phyloP scores from a whole-genome alignment of 2,329 filamentous ascomycete species.

The Aspergillus piperis region DNA sequence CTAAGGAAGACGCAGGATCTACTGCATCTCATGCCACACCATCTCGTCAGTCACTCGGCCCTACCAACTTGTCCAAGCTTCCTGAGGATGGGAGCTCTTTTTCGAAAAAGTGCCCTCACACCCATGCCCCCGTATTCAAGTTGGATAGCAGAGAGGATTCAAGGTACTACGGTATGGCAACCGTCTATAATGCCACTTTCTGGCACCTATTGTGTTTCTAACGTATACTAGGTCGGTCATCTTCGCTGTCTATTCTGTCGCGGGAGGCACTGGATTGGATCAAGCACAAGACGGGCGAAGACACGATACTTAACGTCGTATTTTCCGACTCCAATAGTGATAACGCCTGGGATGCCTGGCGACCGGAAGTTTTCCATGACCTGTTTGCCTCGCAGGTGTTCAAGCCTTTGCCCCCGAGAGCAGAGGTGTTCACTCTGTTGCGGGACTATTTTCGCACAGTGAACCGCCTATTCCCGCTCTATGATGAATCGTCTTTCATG shows the following conservation, averaged over 20 bases:
- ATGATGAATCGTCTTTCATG: slow-evolving; percentile 96
- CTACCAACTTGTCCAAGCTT: slow-evolving; percentile 19
- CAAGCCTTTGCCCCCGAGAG: slow-evolving; percentile 74
- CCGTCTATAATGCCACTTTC: not conserved
- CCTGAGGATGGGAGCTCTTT: slow-evolving; percentile 38
- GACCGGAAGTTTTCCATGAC: slow-evolving; percentile 91
- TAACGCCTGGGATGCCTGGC: slow-evolving; percentile 90
- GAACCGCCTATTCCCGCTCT: slow-evolving; percentile 95
- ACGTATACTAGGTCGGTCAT: slow-evolving; percentile 70
- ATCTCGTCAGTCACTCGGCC: not conserved
- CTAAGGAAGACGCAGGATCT: not conserved
- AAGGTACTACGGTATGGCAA: slow-evolving; percentile 65
- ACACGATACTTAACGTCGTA: slow-evolving; percentile 85
- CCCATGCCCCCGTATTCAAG: slow-evolving; percentile 75
- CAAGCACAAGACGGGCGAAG: slow-evolving; percentile 91
- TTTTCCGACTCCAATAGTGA: slow-evolving; percentile 78
- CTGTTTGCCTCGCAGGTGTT: slow-evolving; percentile 82
- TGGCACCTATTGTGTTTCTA: not conserved
- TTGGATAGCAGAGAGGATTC: slow-evolving; percentile 89
- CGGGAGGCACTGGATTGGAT: slow-evolving; percentile 97
- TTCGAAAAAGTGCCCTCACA: slow-evolving; percentile 47
- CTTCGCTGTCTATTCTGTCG: slow-evolving; percentile 94
- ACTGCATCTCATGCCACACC: not conserved
- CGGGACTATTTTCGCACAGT: slow-evolving; percentile 95
- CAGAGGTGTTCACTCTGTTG: slow-evolving; percentile 80